Evolutionary conservation across 2,329 filamentous ascomycete genomes (phyloP), one percentile per base, ranked within the genome.

Genomic region (Aspergillus vadensis): DNA sequence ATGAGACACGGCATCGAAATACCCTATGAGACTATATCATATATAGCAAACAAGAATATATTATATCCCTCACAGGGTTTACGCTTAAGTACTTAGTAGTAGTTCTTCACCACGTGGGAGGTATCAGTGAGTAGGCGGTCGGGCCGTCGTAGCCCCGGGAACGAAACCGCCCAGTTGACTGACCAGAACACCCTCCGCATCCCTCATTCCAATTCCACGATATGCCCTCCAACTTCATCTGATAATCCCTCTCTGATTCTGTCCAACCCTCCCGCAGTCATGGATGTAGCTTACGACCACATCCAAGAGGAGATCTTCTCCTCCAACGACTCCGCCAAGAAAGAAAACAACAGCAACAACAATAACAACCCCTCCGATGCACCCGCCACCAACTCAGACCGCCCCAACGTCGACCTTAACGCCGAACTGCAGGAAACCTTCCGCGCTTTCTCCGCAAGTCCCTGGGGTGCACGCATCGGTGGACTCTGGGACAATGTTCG

Each of bases 251-350:
- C 52, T n/a, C 58, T 38, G 55, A 47, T 30, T 41, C 43, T 27
- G 59, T 63, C 55, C 65, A 63, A 27, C 25, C 64, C 64, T 63
- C 64, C 55, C 50, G 62, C 57, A 54, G 55, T 58, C 58, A 98
- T 99, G 95, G 95, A 99, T 85, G 84, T 96, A 72, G 93, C 93
- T 48, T 99, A 98, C 84, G 95, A 99, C 74, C 92, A 97, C 77
- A 96, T 98, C 71, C 88, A 92, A 74, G 92, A 97, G 80, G 89
- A 95, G 75, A 85, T 87, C 55, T 84, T 91, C 68, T 64, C 75
- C 63, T 82, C 85, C 41, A 84, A 86, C 69, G 82, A 88, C 59
- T 62, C 69, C 52, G 63, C 70, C 36, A 75, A 79, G 38, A 80
- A 82, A 65, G 79, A 81, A 63, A 36, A 36, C 32, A 36, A 36